Evolutionary conservation across 169 alveolate species (phyloP), one percentile per base, ranked within the genome.

Genomic region (Babesia bovis): DNA sequence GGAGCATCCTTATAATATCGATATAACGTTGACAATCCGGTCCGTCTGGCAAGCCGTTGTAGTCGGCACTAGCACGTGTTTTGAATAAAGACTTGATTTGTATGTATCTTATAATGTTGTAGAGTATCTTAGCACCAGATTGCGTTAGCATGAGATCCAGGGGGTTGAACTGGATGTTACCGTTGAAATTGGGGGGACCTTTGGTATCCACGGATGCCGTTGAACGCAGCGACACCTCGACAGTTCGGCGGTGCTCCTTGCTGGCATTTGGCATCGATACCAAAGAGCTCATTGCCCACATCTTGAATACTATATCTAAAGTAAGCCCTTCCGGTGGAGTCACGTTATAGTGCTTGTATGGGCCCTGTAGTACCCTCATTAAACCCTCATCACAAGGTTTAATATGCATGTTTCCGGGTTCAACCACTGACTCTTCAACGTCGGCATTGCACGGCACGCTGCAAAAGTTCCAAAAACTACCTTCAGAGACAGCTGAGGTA

Each of bases 301-400:
- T 45, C 36, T 78, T 78, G 21, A 78, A 57, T 25, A 70, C 69
- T 28, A 78, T 38, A 32, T 66, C 82, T 30, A 78, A 58, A 4
- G 35, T 38, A 6, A 78, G 32, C 38, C 87, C 87, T 38, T 33
- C 53, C 32, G 58, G 60, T 0, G 87, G 68, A 10, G 87, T 78
- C 35, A 78, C 25, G 51, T 67, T 78, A 53, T n/a, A 78, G 45
- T 23, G 52, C 47, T 57, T 57, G 35, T 70, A 61, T 28, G 87
- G 87, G 35, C 70, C 57, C 42, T 78, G 49, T 15, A 78, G 0
- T 1, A 78, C 7, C 25, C 66, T 55, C 51, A 60, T 55, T 67
- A 68, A 23, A 26, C 56, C 42, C 15, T 35, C 74, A 23, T 59
- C 55, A 42, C 53, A 63, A 3, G 56, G 50, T 7, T 50, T 47